Base-by-base conservation (phyloP, 2,329 filamentous ascomycete species). In the Coleophoma crateriformis region DNA sequence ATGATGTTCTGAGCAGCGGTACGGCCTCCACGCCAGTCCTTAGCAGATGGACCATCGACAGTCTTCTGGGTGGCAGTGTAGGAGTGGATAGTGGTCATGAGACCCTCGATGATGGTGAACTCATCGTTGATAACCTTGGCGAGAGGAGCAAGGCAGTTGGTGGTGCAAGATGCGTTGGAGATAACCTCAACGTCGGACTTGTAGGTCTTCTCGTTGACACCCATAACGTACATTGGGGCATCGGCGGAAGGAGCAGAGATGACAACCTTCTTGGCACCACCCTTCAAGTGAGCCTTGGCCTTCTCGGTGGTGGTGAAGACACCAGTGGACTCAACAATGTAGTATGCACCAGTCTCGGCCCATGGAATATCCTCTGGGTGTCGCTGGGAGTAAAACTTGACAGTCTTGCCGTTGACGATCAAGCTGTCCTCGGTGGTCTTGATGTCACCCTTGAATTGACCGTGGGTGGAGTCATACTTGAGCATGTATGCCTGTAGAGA, bases 11-110 rank as follows among this genome's bases (percentile, higher is more conserved):
- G 88, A 69, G 94, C 94, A 77, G 94, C 94, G 66, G 89, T 91
- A 79, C 94, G 94, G 74, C 94, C 94, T 84, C 94, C 94, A 78
- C 92, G 88, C 92, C 92, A 99, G 82, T 97, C 94, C 88, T 99
- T 99, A 74, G 78, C 80, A 60, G 94, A 97, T 69, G 94, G 94
- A 71, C 90, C 94, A 68, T 99, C 94, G 67, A 97, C 94, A 67
- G 91, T 96, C 89, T 96, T 96, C 83, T 97, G 94, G 73, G 94
- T 97, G 68, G 94, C 94, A 66, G 94, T 97, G 87, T 97, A 97
- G 67, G 94, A 96, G 87, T 99, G 94, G 74, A 97, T 84, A 64
- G 94, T 99, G 77, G 94, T 97, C 94, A 99, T 99, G 67, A 97
- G 86, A 83, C 92, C 94, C 84, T 99, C 94, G 68, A 96, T 76